Conservation (phyloP, 2,329 filamentous ascomycete species). For the Penicillium glabrum region DNA sequence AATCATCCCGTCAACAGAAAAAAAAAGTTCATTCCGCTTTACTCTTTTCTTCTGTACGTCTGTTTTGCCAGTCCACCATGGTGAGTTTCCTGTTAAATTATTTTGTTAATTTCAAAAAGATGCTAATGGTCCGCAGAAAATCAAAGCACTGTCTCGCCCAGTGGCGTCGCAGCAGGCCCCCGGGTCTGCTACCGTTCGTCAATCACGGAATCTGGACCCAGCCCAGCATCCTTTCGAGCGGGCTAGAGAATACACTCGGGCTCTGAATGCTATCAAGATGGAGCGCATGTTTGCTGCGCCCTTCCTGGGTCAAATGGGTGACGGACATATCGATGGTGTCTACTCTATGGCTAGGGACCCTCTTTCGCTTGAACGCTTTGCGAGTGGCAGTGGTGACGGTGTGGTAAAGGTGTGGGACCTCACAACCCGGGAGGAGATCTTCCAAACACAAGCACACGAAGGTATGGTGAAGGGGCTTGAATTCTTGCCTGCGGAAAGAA, state of each 20-base stretch:
- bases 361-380: conserved; percentile 69
- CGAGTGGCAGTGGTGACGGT: conserved; percentile 86
- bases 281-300: conserved; percentile 88
- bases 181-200: conserved; percentile 45
- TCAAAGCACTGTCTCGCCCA: conserved; percentile 54
- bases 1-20: conserved; percentile 32
- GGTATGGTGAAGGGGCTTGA: conserved; percentile 84
- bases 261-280: conserved; percentile 82
- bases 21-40: conserved; percentile 28
- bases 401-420: conserved; percentile 93
- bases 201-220: conserved; percentile 66
- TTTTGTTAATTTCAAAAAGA: background rate
- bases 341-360: conserved; percentile 81
- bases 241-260: conserved; percentile 78
- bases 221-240: conserved; percentile 87
- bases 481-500: conserved; percentile 82
- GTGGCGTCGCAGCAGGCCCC: conserved; percentile 49
- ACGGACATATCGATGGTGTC: conserved; percentile 88
- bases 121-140: conserved; percentile 48
- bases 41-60: conserved; percentile 14
- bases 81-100: conserved; percentile 19
- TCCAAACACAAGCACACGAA: conserved; percentile 80
- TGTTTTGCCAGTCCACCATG: conserved; percentile 26
- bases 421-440: conserved; percentile 69
- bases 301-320: conserved; percentile 82